Percentiles rank a stretch among this genome's conserved stretches.
phyloP scores from a whole-genome alignment of 108 stramenopile species.

The Cyclotella kingstonii region DNA sequence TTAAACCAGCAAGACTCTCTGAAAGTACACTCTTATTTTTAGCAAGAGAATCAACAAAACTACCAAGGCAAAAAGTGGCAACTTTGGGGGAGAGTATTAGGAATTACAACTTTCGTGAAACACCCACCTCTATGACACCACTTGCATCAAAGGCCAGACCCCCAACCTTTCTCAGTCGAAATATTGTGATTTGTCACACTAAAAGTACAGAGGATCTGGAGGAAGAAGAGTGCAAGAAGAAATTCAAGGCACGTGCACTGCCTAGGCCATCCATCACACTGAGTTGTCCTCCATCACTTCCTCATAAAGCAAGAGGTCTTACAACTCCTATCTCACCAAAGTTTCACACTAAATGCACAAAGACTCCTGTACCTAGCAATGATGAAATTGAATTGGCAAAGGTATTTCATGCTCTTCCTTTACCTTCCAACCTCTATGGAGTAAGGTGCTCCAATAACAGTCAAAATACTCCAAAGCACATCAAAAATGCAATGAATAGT shows the following conservation, averaged over 20 bases:
- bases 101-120: slow-evolving; percentile 8
- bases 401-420: background rate
- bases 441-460: background rate
- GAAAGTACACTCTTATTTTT: slow-evolving; percentile 1
- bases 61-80: slow-evolving; percentile 13
- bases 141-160: slow-evolving; percentile 8
- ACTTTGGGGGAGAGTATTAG: slow-evolving; percentile 31
- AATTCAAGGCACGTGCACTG: slow-evolving; percentile 17
- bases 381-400: slow-evolving; percentile 4
- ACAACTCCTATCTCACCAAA: slow-evolving; percentile 15
- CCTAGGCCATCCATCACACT: background rate
- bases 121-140: background rate
- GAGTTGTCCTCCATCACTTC: slow-evolving; percentile 1
- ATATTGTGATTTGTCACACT: background rate
- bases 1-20: background rate
- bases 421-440: background rate
- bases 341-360: slow-evolving; percentile 1
- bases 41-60: background rate
- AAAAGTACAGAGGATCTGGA: slow-evolving; percentile 29
- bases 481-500: too few relatives aligned
- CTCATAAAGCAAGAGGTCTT: background rate
- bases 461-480: slow-evolving; percentile 4
- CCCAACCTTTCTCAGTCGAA: slow-evolving; percentile 11
- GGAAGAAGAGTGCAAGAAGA: slow-evolving; percentile 30
- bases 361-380: background rate